A percentile compares a stretch with the other conserved stretches of the same genome.
These are phyloP conservation scores for Miscanthus sacchariflorus DNA, from an alignment of 202 grass and related monocot species.

Conservation along the genomic window DNA sequence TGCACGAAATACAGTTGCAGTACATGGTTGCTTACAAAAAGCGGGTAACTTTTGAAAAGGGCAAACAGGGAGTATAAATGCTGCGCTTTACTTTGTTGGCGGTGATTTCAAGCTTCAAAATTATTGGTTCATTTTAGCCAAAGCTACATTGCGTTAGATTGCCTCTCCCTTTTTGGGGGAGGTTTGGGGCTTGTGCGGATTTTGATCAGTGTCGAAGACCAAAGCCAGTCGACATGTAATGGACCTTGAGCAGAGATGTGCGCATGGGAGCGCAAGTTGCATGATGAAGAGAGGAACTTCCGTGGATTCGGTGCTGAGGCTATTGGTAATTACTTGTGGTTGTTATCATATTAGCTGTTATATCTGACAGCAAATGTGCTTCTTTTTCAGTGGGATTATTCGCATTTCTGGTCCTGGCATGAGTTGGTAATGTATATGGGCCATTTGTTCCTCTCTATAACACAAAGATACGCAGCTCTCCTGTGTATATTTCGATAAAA, in stretches of 20 bases:
- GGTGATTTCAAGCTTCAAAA: neutral
- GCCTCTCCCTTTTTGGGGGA: neutral
- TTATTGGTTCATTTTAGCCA: neutral
- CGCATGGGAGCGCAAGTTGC: conserved; percentile 65
- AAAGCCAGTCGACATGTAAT: conserved; percentile 29
- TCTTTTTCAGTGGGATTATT: conserved; percentile 16
- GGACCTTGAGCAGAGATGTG: conserved; percentile 74
- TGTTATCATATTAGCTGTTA: conserved; percentile 5
- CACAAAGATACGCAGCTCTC: too few species aligned
- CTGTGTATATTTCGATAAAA: too few species aligned
- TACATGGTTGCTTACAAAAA: conserved; percentile 49
- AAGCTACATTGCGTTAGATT: conserved; percentile 3
- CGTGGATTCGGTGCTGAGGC: conserved; percentile 54
- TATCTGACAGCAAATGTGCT: conserved; percentile 1
- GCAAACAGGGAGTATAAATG: neutral
- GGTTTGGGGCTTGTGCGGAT: conserved; percentile 25
- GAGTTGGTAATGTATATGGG: too few species aligned
- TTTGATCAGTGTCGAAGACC: conserved; percentile 2
- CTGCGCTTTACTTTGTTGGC: conserved; percentile 24
- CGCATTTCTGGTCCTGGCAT: neutral
- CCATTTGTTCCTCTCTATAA: too few species aligned
- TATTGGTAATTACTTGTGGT: conserved; percentile 56
- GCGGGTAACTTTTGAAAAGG: conserved; percentile 25
- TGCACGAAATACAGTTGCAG: conserved; percentile 28
- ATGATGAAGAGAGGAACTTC: conserved; percentile 66